These are phyloP conservation scores for Dryas octopetala DNA, from an alignment of 306 rosid species.

Conservation along the genomic window DNA sequence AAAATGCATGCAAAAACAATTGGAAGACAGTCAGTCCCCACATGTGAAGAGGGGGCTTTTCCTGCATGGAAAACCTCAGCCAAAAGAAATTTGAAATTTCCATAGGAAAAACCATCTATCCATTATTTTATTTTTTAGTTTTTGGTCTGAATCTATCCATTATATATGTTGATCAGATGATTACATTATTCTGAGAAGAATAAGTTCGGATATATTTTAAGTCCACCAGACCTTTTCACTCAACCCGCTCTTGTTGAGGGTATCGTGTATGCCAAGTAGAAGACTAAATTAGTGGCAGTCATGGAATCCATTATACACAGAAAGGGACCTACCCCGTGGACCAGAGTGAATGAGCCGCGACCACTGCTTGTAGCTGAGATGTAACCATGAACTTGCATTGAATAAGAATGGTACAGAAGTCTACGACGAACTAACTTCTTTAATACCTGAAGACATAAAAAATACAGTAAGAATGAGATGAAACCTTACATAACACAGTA, in stretches of 20 bases:
- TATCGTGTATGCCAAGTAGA: conserved; percentile 8
- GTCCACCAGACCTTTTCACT: neutral
- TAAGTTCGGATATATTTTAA: neutral
- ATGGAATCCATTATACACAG: conserved; percentile 18
- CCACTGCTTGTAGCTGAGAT: conserved; percentile 59
- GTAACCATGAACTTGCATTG: conserved; percentile 96
- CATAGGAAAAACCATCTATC: neutral
- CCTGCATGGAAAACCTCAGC: neutral
- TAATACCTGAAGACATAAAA: conserved; percentile 53
- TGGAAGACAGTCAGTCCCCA: neutral
- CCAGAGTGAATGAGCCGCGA: conserved; percentile 68
- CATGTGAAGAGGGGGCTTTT: neutral
- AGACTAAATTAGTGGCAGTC: neutral
- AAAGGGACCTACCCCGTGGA: conserved; percentile 77
- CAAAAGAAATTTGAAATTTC: neutral
- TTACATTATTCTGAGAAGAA: neutral
- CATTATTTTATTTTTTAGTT: too few relatives aligned
- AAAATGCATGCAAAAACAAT: neutral
- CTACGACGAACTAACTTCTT: conserved; percentile 76
- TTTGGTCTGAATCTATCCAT: too few relatives aligned
- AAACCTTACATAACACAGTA: neutral
- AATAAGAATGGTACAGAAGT: conserved; percentile 91
- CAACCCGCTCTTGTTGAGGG: conserved; percentile 14
- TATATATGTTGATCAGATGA: neutral
- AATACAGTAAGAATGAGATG: conserved; percentile 11